Conservation (phyloP, 306 rosid species). For the Lathyrus aphaca region DNA sequence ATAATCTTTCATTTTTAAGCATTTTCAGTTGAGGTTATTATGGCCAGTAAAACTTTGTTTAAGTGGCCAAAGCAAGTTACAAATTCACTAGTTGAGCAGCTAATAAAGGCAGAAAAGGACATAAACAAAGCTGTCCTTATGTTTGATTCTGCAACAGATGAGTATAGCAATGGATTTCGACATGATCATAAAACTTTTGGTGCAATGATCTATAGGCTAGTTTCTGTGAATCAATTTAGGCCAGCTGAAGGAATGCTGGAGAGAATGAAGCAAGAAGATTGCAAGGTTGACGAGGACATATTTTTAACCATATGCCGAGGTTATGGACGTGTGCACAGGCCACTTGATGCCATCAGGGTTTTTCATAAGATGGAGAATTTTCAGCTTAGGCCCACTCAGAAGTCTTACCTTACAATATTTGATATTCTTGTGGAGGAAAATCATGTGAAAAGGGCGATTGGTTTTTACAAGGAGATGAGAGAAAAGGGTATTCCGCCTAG, state of each 20-base stretch:
- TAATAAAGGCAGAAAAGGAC: conserved; percentile 72
- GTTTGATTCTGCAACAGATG: conserved; percentile 82
- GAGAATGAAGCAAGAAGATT: conserved; percentile 84
- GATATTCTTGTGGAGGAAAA: conserved; percentile 86
- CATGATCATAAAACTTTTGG: conserved; percentile 77
- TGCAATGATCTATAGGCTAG: conserved; percentile 60
- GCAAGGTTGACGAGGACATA: conserved; percentile 58
- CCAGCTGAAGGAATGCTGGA: conserved; percentile 69
- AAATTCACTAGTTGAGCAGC: conserved; percentile 62
- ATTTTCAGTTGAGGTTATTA: conserved; percentile 26
- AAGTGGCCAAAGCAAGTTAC: conserved; percentile 77
- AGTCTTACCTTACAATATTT: conserved; percentile 63
- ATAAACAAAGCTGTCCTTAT: conserved; percentile 57
- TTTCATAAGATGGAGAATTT: conserved; percentile 70
- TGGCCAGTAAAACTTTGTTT: conserved; percentile 68
- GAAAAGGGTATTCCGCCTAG: conserved; percentile 59
- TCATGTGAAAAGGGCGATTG: conserved; percentile 68
- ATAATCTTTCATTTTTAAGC: conserved; percentile 2
- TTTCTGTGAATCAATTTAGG: conserved; percentile 74
- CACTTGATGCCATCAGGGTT: conserved; percentile 72
- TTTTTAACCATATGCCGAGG: conserved; percentile 69
- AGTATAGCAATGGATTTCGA: conserved; percentile 74
- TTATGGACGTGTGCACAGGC: conserved; percentile 77
- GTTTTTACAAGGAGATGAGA: conserved; percentile 76
- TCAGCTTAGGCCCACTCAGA: conserved; percentile 61